Percentiles rank a stretch among this genome's conserved stretches.
These are phyloP conservation scores for Niveomyces coronatus DNA, from an alignment of 2,329 filamentous ascomycete genomes.

Conservation along the genomic window DNA sequence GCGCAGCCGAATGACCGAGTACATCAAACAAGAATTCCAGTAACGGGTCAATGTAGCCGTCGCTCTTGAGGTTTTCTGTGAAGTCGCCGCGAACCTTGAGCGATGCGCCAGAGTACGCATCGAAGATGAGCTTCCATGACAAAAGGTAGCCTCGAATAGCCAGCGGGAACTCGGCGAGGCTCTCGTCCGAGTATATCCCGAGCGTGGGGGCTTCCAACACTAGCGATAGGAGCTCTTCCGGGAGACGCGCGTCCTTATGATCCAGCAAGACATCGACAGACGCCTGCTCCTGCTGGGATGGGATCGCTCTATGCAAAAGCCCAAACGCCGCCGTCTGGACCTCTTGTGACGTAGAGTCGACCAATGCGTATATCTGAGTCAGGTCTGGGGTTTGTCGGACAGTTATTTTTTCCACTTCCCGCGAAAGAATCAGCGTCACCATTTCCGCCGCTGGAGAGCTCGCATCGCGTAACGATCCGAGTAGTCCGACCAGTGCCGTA, in stretches of 20 bases:
- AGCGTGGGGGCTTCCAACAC: conserved; percentile 68
- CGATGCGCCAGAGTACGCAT: conserved; percentile 68
- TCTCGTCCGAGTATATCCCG: conserved; percentile 53
- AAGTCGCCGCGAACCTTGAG: conserved; percentile 79
- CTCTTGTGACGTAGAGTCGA: conserved; percentile 63
- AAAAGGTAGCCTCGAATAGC: conserved; percentile 70
- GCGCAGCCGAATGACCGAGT: conserved; percentile 65
- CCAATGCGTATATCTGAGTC: conserved; percentile 60
- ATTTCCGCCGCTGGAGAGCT: conserved; percentile 59
- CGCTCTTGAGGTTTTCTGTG: conserved; percentile 64
- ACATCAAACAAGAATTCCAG: conserved; percentile 77
- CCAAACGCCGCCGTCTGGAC: conserved; percentile 75
- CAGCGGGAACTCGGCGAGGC: conserved; percentile 58
- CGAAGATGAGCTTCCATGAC: conserved; percentile 84
- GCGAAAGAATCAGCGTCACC: conserved; percentile 63
- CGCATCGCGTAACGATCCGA: conserved; percentile 40
- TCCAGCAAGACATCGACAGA: conserved; percentile 69
- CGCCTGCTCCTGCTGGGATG: conserved; percentile 65
- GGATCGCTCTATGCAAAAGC: conserved; percentile 71
- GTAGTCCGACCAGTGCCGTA: conserved; percentile 48
- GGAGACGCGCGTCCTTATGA: conserved; percentile 61
- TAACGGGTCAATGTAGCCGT: conserved; percentile 56
- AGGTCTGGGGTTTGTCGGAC: conserved; percentile 51
- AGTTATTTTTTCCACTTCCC: conserved; percentile 56
- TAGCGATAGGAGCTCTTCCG: conserved; percentile 75